Evolutionary conservation across 805 yeast species (phyloP), one percentile per base, ranked within the genome.

Genomic region (Zygoascus tannicola): DNA sequence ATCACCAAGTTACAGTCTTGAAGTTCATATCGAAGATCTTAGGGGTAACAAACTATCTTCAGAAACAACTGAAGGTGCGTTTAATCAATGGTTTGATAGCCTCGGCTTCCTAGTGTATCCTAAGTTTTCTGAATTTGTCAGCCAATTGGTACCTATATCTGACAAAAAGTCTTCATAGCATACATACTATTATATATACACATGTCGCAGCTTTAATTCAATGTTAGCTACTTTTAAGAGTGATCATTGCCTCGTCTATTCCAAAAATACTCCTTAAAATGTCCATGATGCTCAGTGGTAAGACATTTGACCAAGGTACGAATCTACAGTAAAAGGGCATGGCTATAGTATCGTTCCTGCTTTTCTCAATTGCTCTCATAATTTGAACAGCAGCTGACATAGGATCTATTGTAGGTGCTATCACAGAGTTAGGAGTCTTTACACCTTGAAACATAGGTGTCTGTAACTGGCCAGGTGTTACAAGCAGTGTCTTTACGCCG

Each of bases 381-480:
- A 88, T 73, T 28, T 66, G 67, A 2, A 55, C 54, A 0, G 96
- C 94, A n/a, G 87, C 80, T 47, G 70, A 70, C 3, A 53, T 56
- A 0, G 90, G 84, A 15, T 80, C 79, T 26, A 88, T 67, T 45
- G 82, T 83, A 0, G 97, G 97, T 0, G 97, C 97, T 7, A 88
- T 59, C 3, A 81, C 53, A 2, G 71, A 65, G 18, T 82, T 78
- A 0, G 97, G 96, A 0, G 95, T 82, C 28, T 63, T 50, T 4
- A 90, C 85, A 1, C 80, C 80, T 14, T 68, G 66, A 58, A 90
- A 90, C 85, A 90, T 74, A 2, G 57, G 54, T 0, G 95, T 85
- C 43, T 71, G 74, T 50, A 90, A 62, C 57, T 90, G 97, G 0
- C 97, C 97, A 0, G 95, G 92, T 50, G 94, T 81, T 0, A 90